Evolutionary conservation across 257 asterid species (phyloP), one percentile per base, ranked within the genome.

Genomic region (Solanum commersonii): DNA sequence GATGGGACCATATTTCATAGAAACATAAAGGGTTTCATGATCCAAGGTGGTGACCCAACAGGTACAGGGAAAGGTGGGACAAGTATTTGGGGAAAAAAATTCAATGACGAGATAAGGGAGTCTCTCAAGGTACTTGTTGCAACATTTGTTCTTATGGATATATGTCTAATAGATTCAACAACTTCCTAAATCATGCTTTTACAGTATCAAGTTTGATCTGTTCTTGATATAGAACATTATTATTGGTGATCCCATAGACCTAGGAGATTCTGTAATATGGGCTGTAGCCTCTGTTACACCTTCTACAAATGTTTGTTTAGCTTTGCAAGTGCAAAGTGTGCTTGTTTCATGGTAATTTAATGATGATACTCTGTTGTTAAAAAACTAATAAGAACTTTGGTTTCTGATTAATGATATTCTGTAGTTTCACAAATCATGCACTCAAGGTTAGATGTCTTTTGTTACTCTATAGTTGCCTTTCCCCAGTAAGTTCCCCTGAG

Each of bases 1-100:
- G 99, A 97, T 87, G 98, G 96, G 63, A 97, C 99, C 91, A 93
- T 95, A 92, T 97, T 97, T 76, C 99, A 97, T 86, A 93, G 99
- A 90, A 97, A 97, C 85, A 97, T 97, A 27, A 95, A 97, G 91
- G 96, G 94, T 72, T 97, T 97, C 94, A 97, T 97, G 98, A 95
- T 97, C 90, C 99, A 97, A 94, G 99, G 98, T 77, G 99, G 99
- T 70, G 99, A 96, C 88, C 99, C 99, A 25, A 96, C 98, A 68
- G 95, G 94, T 88, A 96, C 99, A 4, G 99, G 99, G 88, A 97
- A 96, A 92, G 99, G 99, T 0, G 98, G 98, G 88, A 94, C 93
- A 40, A 97, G 99, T 90, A 97, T 97, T 89, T 96, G 99, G 99
- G 99, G 99, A 34, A 94, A 94, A 91, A 97, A 95, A 93, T 95